Conservation (phyloP, 1,284 basidiomycete species). For the Phylloporus sp. region DNA sequence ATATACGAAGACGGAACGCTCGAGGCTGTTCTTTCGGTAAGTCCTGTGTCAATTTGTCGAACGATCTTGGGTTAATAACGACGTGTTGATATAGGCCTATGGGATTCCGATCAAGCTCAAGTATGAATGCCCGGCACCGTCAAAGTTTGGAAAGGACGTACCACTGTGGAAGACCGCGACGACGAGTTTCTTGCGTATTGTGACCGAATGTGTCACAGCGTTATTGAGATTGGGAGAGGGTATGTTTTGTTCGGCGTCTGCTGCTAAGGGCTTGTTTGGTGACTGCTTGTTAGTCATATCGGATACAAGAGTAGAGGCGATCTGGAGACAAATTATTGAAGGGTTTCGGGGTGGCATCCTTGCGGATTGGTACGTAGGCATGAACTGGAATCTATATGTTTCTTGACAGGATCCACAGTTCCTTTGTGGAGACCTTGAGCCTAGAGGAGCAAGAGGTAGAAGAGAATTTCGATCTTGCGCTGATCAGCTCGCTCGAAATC, state of each 20-base stretch:
- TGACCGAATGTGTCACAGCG: conserved; percentile 67
- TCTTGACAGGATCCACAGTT: conserved; percentile 45
- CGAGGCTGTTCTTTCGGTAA: conserved; percentile 81
- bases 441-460: conserved; percentile 78
- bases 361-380: conserved; percentile 77
- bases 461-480: conserved; percentile 86
- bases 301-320: conserved; percentile 70
- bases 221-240: conserved; percentile 58
- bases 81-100: conserved; percentile 67
- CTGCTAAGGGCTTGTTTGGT: background rate
- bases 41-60: conserved; percentile 33
- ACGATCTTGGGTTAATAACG: background rate
- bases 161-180: conserved; percentile 94
- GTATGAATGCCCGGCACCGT: conserved; percentile 90
- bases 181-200: conserved; percentile 70
- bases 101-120: conserved; percentile 92
- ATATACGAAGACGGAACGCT: conserved; percentile 87
- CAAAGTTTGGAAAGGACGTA: conserved; percentile 83
- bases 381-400: background rate
- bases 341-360: conserved; percentile 83
- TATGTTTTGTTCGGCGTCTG: conserved; percentile 31
- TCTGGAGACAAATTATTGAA: conserved; percentile 89
- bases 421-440: conserved; percentile 59
- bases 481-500: conserved; percentile 82
- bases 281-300: conserved; percentile 56